These are phyloP conservation scores for Casuarina equisetifolia DNA, from an alignment of 306 rosid genomes.

Conservation along the genomic window DNA sequence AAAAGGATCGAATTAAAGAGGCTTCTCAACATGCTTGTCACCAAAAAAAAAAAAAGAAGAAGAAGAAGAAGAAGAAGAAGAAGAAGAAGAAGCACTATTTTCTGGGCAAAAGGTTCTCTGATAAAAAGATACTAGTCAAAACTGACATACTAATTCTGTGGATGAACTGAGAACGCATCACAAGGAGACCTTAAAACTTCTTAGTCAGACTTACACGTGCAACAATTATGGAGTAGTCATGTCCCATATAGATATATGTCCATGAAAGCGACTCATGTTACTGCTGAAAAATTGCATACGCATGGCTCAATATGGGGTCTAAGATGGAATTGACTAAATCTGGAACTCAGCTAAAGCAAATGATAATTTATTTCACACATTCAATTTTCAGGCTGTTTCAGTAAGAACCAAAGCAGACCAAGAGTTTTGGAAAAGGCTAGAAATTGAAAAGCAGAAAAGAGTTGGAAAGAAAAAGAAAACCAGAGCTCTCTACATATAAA, in stretches of 20 bases:
- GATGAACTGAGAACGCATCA: neutral
- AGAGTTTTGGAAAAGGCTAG: neutral
- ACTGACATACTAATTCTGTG: neutral
- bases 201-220: neutral
- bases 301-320: neutral
- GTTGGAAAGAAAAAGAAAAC: neutral
- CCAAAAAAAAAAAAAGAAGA: neutral
- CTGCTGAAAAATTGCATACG: neutral
- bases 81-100: too few relatives aligned
- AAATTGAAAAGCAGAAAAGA: too few relatives aligned
- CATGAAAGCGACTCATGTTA: neutral
- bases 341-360: neutral
- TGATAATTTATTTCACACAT: neutral
- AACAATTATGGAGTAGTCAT: neutral
- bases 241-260: neutral
- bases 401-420: neutral
- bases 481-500: neutral
- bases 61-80: too few relatives aligned
- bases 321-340: neutral
- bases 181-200: neutral
- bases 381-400: neutral
- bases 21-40: too few relatives aligned
- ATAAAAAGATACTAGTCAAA: neutral
- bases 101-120: too few relatives aligned
- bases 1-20: too few relatives aligned